Evolutionary conservation across 352 stramenopile species (phyloP), one percentile per base, ranked within the genome.

Genomic region (Pythium graminicola): DNA sequence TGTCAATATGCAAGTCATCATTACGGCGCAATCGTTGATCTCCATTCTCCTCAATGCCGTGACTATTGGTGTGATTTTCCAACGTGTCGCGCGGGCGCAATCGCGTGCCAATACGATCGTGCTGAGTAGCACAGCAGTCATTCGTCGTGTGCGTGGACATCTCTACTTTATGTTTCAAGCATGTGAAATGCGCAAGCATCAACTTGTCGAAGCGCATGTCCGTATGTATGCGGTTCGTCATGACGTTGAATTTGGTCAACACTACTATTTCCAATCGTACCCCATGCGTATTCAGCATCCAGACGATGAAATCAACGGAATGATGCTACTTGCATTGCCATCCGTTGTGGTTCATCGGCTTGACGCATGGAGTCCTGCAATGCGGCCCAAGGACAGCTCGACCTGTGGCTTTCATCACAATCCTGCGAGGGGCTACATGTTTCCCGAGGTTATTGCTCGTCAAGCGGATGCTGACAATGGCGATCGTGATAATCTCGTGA

Each of bases 1-100:
- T 60, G 90, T 80, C 47, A 93, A 82, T 53, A 89, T 97, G 54
- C 82, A 98, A 53, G 72, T 92, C 8, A 66, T 98, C 29, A 96
- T 99, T 55, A 93, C 94, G 24, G 6, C 48, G 17, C 75, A 99
- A 81, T 95, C 93, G 6, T 85, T 97, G 23, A 65, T 82, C 8
- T 79, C 83, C 16, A 83, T 98, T 19, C 70, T 97, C 27, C 86
- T 98, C 41, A 90, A 98, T 51, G 91, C 93, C 2, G 60, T 98
- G 19, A 77, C 89, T 3, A 96, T 99, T 56, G 95, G 95, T 39
- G 70, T 98, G 22, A 79, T 98, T 49, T 98, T 98, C 67, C 85
- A 95, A 59, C 74, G 93, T 23, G 89, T 98, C 45, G 95, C 90
- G 33, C 73, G 91, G 4, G 93, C 89, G 10, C 81, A 96, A 54